phyloP scores from a whole-genome alignment of 169 alveolate species.

The Plasmodium knowlesi region DNA sequence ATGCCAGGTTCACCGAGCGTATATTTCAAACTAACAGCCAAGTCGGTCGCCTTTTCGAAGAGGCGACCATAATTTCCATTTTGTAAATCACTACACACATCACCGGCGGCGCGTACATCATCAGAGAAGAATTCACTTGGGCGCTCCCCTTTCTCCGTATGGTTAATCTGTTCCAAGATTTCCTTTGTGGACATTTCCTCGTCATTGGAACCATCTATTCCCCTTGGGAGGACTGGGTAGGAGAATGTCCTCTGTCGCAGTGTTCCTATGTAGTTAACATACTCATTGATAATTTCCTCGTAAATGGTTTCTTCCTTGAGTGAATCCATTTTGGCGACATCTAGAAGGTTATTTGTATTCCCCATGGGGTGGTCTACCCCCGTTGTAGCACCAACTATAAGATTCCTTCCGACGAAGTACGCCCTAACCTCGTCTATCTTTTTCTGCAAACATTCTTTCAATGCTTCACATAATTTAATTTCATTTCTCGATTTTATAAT shows the following conservation, averaged over 20 bases:
- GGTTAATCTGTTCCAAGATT: conserved; percentile 15
- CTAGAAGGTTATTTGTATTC: neutral
- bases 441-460: conserved; percentile 39
- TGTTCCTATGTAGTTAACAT: conserved; percentile 28
- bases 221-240: conserved; percentile 51
- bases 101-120: neutral
- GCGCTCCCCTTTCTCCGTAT: neutral
- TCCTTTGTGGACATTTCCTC: conserved; percentile 45
- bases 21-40: neutral
- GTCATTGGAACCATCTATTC: neutral
- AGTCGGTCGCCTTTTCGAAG: neutral
- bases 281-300: conserved; percentile 49
- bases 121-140: neutral
- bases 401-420: conserved; percentile 29
- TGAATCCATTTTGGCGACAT: conserved; percentile 7
- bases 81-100: neutral
- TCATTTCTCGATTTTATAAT: conserved; percentile 51
- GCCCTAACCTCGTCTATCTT: conserved; percentile 36
- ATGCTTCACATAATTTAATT: conserved; percentile 27
- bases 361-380: neutral
- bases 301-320: conserved; percentile 50
- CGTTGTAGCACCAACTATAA: neutral
- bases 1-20: neutral
- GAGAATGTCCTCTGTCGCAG: conserved; percentile 4
- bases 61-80: neutral